Evolutionary conservation across 768 basidiomycete genomes (phyloP), one percentile per base, ranked within the genome.

Genomic region (Scleroderma bovista): DNA sequence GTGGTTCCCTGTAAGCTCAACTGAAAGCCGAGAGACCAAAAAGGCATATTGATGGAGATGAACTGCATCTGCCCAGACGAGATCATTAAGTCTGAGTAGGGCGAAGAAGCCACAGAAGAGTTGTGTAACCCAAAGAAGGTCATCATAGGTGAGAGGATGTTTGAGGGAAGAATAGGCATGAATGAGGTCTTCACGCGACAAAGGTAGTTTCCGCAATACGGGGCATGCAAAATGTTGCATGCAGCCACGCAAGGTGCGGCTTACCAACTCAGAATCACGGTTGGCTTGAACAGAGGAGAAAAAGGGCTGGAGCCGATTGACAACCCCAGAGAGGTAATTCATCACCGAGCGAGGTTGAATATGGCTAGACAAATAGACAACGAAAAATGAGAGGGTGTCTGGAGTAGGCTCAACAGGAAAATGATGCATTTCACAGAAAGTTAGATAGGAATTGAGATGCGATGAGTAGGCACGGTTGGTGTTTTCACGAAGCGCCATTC

Each of bases 241-340:
- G 51, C 66, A 69, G 0, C 75, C 74, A 0, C 46, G 23, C 0
- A 74, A 46, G 0, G 70, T 70, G 3, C 55, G 42, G 0, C 40
- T 9, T 1, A 75, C 71, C 0, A 74, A 52, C 7, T 33, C 32
- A 33, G 32, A 33, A 0, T 39, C 24, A 2, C 48, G 45, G 32
- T 7, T 15, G 15, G 3, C n/a, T 1, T 63, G 59, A 2, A 69
- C 60, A 1, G 55, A 9, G 1, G 73, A 72, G 53, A 57, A 75
- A 24, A 54, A 41, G 1, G 31, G 1, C 44, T 64, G 58, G 15
- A 62, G 64, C 41, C 64, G 58, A 29, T 61, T 62, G 50, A 63
- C 65, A 13, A 73, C 70, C 11, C 72, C 71, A 0, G 70, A 68
- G 1, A 76, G 60, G 54, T 75, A 74, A 1, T 63, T 47, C 34